Conservation (phyloP, 2,329 filamentous ascomycete species). For the Colletotrichum sp. region DNA sequence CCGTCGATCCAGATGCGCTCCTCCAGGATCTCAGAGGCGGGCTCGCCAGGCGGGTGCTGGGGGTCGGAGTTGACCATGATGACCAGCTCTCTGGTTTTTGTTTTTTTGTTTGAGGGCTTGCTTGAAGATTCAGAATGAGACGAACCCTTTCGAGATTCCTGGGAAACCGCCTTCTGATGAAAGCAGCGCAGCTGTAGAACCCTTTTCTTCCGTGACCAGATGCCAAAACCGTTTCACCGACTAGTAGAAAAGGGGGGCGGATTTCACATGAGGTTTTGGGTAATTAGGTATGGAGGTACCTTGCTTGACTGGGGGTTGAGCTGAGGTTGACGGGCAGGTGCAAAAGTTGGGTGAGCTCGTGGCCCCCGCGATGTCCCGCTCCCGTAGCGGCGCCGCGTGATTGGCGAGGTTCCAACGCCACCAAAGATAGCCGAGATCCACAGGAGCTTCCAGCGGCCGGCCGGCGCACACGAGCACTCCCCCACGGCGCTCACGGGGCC, state of each 20-base stretch:
- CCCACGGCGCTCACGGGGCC: constrained; percentile 10
- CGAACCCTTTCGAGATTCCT: neutral
- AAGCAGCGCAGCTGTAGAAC: neutral
- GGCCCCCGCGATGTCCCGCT: constrained; percentile 11
- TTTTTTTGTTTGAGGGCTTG: neutral
- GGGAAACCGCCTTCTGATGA: neutral
- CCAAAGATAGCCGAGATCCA: constrained; percentile 18
- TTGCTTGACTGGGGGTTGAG: neutral
- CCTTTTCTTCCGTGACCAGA: neutral
- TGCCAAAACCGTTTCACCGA: constrained; percentile 12
- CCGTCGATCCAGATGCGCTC: constrained; percentile 97
- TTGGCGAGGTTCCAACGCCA: constrained; percentile 21
- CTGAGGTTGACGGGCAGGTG: neutral
- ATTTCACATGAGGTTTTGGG: constrained; percentile 16
- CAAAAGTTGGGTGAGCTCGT: neutral
- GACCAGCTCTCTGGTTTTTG: neutral
- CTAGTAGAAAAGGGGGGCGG: neutral
- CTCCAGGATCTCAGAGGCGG: constrained; percentile 60
- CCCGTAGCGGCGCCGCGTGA: constrained; percentile 16
- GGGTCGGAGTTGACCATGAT: constrained; percentile 26
- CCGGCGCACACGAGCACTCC: neutral
- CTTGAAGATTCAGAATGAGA: neutral
- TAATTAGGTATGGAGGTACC: neutral
- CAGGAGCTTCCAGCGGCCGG: constrained; percentile 14
- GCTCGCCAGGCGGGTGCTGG: constrained; percentile 44